Conservation (phyloP, 2,329 filamentous ascomycete genomes). For the Emydomyces testavorans region DNA sequence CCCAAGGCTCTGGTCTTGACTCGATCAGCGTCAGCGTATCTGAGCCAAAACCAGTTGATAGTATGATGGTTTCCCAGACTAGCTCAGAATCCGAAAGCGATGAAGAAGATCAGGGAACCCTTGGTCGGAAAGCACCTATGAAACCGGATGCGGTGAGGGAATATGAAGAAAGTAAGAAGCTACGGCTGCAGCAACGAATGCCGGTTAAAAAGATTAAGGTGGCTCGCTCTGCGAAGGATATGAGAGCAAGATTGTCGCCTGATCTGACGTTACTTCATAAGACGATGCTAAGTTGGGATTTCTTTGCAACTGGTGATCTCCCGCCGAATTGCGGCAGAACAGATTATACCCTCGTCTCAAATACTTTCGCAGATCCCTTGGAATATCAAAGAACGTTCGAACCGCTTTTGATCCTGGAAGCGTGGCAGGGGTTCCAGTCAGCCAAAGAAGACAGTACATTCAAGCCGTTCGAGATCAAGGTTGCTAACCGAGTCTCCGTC, state of each 20-base stretch:
- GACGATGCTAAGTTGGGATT: slow-evolving; percentile 84
- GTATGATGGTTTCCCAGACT: slow-evolving; percentile 69
- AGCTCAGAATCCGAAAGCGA: slow-evolving; percentile 63
- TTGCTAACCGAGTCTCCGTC: slow-evolving; percentile 77
- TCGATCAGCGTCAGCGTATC: slow-evolving; percentile 64
- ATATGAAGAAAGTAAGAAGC: slow-evolving; percentile 38
- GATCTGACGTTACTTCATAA: slow-evolving; percentile 77
- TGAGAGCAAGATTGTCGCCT: slow-evolving; percentile 82
- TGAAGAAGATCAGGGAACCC: slow-evolving; percentile 47
- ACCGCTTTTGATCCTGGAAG: slow-evolving; percentile 79
- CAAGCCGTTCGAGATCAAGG: slow-evolving; percentile 74
- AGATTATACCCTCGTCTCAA: slow-evolving; percentile 63
- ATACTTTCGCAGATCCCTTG: slow-evolving; percentile 61
- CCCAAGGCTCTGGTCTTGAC: slow-evolving; percentile 67
- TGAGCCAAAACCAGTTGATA: slow-evolving; percentile 61
- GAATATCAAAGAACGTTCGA: slow-evolving; percentile 86
- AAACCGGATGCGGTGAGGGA: slow-evolving; percentile 34
- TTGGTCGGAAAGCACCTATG: slow-evolving; percentile 32
- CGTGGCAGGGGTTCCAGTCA: slow-evolving; percentile 88
- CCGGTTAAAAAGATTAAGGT: slow-evolving; percentile 78
- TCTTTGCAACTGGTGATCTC: slow-evolving; percentile 78
- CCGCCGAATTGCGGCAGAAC: slow-evolving; percentile 62
- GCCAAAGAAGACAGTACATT: slow-evolving; percentile 74
- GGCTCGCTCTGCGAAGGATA: slow-evolving; percentile 75
- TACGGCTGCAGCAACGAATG: slow-evolving; percentile 46